These are phyloP conservation scores for Meyerozyma sp. DNA, from an alignment of 1,139 yeast species.

Conservation along the genomic window DNA sequence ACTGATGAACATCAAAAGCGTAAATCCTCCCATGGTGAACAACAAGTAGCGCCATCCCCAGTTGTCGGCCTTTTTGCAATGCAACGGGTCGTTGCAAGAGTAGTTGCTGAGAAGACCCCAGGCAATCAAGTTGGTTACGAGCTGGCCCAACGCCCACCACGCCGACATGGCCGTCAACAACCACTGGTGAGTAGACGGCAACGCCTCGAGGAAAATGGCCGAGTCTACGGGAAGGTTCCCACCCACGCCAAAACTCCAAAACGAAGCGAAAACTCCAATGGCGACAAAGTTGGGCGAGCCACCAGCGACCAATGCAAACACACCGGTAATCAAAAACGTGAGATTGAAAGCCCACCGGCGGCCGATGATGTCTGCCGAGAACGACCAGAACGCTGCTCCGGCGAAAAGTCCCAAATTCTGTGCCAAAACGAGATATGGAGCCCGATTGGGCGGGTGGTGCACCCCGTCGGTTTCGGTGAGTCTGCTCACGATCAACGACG, in stretches of 20 bases:
- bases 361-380: slow-evolving; percentile 37
- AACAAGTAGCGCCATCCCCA: slow-evolving; percentile 42
- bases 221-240: slow-evolving; percentile 43
- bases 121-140: slow-evolving; percentile 32
- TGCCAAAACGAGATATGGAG: slow-evolving; percentile 36
- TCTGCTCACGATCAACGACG: slow-evolving; percentile 30
- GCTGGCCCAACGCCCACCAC: slow-evolving; percentile 43
- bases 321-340: slow-evolving; percentile 37
- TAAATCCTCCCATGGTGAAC: slow-evolving; percentile 36
- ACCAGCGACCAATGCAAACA: slow-evolving; percentile 35
- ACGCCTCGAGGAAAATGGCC: slow-evolving; percentile 39
- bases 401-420: slow-evolving; percentile 39
- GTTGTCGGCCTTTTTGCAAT: slow-evolving; percentile 30
- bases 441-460: slow-evolving; percentile 27
- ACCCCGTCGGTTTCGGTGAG: slow-evolving; percentile 34
- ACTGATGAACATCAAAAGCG: slow-evolving; percentile 30
- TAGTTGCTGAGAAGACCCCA: slow-evolving; percentile 38
- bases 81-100: slow-evolving; percentile 23
- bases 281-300: slow-evolving; percentile 38
- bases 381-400: slow-evolving; percentile 40
- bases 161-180: slow-evolving; percentile 37
- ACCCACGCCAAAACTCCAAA: slow-evolving; percentile 44
- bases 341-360: slow-evolving; percentile 40
- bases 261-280: slow-evolving; percentile 30
- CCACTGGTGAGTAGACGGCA: slow-evolving; percentile 35